These are phyloP conservation scores for Marchantia paleacea DNA, from an alignment of 225 moss, liverwort and hornwort species.

Conservation along the genomic window DNA sequence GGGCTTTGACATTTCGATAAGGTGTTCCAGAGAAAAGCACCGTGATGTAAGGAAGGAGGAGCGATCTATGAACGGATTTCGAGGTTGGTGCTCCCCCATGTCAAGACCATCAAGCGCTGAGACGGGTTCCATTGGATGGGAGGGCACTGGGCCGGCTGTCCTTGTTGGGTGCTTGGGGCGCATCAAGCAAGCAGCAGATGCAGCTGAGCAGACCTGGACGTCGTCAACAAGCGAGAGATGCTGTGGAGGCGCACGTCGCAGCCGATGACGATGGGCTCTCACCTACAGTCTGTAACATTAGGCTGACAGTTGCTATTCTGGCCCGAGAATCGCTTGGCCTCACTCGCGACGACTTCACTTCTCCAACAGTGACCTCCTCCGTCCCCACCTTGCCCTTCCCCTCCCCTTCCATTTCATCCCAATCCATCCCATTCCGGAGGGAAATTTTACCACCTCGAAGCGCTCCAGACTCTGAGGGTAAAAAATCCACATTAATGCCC, in stretches of 20 bases:
- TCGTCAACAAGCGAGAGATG: constrained; percentile 5
- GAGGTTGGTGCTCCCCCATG: constrained; percentile 13
- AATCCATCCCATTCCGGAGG: neutral
- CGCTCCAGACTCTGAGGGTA: neutral
- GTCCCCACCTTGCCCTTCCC: no score
- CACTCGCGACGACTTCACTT: neutral
- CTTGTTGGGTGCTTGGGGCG: constrained; percentile 2
- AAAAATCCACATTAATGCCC: neutral
- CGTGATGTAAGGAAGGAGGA: constrained; percentile 13
- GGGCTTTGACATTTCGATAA: constrained; percentile 13
- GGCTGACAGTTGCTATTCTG: constrained; percentile 8
- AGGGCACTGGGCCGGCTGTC: constrained; percentile 7
- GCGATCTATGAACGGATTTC: neutral
- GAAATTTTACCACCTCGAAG: neutral
- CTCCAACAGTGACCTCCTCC: neutral
- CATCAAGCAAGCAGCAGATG: constrained; percentile 6
- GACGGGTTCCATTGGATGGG: neutral
- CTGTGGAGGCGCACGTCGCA: neutral
- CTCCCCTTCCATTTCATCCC: no score
- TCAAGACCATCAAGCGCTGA: constrained; percentile 9
- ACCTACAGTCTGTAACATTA: neutral
- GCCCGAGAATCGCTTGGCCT: neutral
- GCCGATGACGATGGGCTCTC: neutral
- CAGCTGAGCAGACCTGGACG: constrained; percentile 6
- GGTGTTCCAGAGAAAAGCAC: neutral